These are phyloP conservation scores for Chlorella sp. DNA, from an alignment of 139 green algal species.

Conservation along the genomic window DNA sequence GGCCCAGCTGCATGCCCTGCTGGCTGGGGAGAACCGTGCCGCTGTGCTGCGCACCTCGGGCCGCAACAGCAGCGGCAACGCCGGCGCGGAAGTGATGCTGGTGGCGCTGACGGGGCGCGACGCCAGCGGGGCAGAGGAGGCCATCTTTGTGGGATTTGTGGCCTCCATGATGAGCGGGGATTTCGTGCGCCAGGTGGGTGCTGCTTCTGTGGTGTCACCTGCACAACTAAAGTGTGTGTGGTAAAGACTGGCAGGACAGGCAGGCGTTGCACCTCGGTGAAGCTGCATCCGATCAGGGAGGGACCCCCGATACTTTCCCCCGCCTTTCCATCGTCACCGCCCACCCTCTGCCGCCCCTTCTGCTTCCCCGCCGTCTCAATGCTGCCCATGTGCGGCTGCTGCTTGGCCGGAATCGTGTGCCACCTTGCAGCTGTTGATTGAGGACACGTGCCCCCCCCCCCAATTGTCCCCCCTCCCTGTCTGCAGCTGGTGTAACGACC, in stretches of 20 bases:
- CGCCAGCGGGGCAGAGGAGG: not conserved
- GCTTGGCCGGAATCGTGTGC: not conserved
- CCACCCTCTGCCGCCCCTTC: not conserved
- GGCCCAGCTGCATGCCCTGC: constrained; percentile 6
- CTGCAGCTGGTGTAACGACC: not conserved
- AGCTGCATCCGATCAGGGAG: not conserved
- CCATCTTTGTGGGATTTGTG: constrained; percentile 37
- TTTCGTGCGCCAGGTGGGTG: constrained; percentile 26
- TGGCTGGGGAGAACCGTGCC: constrained; percentile 2
- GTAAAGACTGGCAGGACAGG: not conserved
- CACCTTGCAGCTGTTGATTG: not conserved
- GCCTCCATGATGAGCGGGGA: constrained; percentile 9
- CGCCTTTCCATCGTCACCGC: no score
- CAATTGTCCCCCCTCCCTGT: not conserved
- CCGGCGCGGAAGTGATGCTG: constrained; percentile 14
- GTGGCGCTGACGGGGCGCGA: constrained; percentile 3
- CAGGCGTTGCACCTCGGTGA: not conserved
- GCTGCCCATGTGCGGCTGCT: not conserved
- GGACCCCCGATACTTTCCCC: no score
- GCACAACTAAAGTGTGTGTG: not conserved
- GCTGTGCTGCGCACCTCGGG: not conserved
- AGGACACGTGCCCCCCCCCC: not conserved
- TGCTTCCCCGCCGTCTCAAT: not conserved
- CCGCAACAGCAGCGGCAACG: not conserved
- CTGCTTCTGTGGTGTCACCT: not conserved